Conservation (phyloP, 306 rosid species). For the Fagus crenata region DNA sequence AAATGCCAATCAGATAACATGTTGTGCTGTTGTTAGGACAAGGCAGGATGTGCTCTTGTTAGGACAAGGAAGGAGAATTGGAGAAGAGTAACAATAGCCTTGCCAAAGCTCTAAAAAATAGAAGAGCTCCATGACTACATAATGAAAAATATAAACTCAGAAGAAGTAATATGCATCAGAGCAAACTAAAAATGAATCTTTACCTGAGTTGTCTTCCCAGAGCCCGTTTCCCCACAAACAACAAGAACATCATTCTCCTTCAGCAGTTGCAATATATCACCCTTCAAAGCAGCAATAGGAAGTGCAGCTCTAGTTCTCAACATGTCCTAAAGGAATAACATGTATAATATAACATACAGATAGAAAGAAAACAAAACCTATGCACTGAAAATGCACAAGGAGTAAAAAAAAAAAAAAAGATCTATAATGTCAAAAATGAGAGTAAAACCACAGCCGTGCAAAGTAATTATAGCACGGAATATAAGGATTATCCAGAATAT, state of each 20-base stretch:
- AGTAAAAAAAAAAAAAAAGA: neutral
- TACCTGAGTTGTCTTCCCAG: slow-evolving; percentile 99
- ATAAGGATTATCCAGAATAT: neutral
- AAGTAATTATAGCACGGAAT: neutral
- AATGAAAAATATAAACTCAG: neutral
- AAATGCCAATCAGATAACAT: slow-evolving; percentile 27
- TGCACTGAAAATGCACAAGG: neutral
- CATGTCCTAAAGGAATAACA: slow-evolving; percentile 64
- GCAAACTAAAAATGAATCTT: slow-evolving; percentile 21
- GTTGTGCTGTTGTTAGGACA: slow-evolving; percentile 2
- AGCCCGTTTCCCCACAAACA: slow-evolving; percentile 99
- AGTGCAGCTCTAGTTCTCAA: slow-evolving; percentile 75
- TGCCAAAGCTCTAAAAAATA: slow-evolving; percentile 17
- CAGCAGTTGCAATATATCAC: slow-evolving; percentile 67
- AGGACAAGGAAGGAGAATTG: neutral
- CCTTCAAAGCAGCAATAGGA: slow-evolving; percentile 71
- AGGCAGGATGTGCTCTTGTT: neutral
- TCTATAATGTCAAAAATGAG: neutral
- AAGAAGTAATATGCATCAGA: slow-evolving; percentile 10
- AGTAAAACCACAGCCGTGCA: neutral
- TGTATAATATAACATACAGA: neutral
- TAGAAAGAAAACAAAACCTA: neutral
- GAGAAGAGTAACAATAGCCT: slow-evolving; percentile 18
- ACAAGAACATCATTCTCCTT: slow-evolving; percentile 74
- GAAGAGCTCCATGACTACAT: slow-evolving; percentile 7